phyloP scores from a whole-genome alignment of 2,329 filamentous ascomycete species.

The Claviceps pazoutovae region DNA sequence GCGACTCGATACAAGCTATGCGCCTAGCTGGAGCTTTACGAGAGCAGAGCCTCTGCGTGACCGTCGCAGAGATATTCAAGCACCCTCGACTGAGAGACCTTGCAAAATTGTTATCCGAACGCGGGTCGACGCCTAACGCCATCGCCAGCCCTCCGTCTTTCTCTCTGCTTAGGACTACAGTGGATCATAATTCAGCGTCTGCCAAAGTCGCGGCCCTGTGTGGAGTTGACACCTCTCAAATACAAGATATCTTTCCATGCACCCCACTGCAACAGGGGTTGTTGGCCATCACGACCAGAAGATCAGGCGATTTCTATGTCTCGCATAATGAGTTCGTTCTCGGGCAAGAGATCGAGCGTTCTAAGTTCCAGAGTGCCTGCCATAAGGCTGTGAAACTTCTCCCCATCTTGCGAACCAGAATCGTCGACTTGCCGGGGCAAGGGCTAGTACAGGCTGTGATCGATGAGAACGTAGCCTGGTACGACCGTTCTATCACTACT shows the following conservation, averaged over 20 bases:
- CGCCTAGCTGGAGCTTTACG: background rate
- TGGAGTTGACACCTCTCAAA: background rate
- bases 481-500: conserved; percentile 8
- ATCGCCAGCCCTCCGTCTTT: background rate
- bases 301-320: conserved; percentile 19
- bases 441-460: conserved; percentile 32
- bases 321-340: conserved; percentile 9
- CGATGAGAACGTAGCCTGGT: conserved; percentile 16
- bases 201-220: background rate
- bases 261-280: conserved; percentile 26
- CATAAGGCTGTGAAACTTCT: background rate
- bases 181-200: background rate
- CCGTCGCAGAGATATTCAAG: conserved; percentile 9
- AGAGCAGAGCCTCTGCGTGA: background rate
- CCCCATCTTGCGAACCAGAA: conserved; percentile 29
- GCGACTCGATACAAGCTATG: background rate
- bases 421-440: conserved; percentile 25
- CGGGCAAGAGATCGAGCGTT: background rate
- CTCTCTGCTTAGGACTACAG: no score
- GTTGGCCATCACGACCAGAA: conserved; percentile 19
- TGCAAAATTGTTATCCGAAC: background rate
- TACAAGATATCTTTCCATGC: conserved; percentile 14
- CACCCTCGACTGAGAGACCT: background rate
- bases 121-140: no score
- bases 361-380: conserved; percentile 7